These are phyloP conservation scores for Fusarium xylarioides DNA, from an alignment of 2,329 filamentous ascomycete species.

Conservation along the genomic window DNA sequence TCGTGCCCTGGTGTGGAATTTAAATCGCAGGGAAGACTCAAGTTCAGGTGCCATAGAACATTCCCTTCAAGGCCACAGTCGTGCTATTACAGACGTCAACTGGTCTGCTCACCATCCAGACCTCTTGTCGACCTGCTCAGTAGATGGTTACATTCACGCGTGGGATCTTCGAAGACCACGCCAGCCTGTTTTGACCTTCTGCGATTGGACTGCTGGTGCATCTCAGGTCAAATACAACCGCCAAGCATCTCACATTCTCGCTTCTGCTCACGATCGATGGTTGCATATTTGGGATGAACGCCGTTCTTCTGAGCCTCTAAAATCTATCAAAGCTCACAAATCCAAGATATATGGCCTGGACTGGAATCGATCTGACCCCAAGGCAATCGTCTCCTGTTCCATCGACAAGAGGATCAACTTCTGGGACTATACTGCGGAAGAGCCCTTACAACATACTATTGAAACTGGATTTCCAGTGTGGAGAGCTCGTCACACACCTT, in stretches of 20 bases:
- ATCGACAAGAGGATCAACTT: slow-evolving; percentile 93
- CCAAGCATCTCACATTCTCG: slow-evolving; percentile 84
- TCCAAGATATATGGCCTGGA: slow-evolving; percentile 97
- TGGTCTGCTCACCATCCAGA: slow-evolving; percentile 94
- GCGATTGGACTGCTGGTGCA: slow-evolving; percentile 92
- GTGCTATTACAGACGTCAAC: slow-evolving; percentile 95
- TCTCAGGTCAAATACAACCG: slow-evolving; percentile 97
- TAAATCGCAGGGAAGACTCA: slow-evolving; percentile 81
- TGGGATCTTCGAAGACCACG: slow-evolving; percentile 85
- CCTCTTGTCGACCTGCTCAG: slow-evolving; percentile 86
- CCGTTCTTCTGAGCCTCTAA: slow-evolving; percentile 78
- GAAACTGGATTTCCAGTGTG: slow-evolving; percentile 87
- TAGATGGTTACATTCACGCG: slow-evolving; percentile 91
- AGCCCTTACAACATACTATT: slow-evolving; percentile 79
- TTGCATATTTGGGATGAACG: slow-evolving; percentile 91
- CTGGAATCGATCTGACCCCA: slow-evolving; percentile 83
- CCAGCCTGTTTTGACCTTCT: slow-evolving; percentile 81
- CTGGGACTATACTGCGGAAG: slow-evolving; percentile 78
- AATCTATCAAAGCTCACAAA: slow-evolving; percentile 85
- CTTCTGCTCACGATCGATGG: slow-evolving; percentile 89
- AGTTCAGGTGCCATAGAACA: slow-evolving; percentile 79
- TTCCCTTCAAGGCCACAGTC: slow-evolving; percentile 81
- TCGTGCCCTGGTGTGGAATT: slow-evolving; percentile 92
- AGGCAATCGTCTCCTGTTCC: slow-evolving; percentile 84
- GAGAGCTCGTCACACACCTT: slow-evolving; percentile 90